Percentiles rank a stretch among this genome's conserved stretches.
phyloP scores from a whole-genome alignment of 2,329 filamentous ascomycete species.

The Pseudogymnoascus sp. region DNA sequence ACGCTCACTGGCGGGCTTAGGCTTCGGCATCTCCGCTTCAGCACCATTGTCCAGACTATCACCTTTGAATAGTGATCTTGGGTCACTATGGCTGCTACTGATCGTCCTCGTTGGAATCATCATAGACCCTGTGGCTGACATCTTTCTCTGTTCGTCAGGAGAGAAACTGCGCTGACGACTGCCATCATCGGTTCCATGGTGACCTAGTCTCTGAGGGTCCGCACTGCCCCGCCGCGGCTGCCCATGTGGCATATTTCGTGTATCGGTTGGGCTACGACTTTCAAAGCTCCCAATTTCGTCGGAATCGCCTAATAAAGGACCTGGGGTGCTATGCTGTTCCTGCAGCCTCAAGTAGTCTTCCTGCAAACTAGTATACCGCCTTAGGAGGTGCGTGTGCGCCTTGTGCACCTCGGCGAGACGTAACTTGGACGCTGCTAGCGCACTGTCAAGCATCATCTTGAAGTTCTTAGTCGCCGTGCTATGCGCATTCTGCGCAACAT shows the following conservation, averaged over 20 bases:
- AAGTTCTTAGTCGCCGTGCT: constrained; percentile 18
- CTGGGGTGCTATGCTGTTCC: constrained; percentile 28
- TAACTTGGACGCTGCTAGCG: constrained; percentile 38
- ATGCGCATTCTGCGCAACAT: constrained; percentile 25
- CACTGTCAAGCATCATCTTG: constrained; percentile 41
- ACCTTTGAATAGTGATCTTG: constrained; percentile 5
- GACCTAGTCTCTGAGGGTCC: constrained; percentile 1
- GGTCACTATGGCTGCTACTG: constrained; percentile 15
- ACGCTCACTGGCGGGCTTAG: constrained; percentile 41
- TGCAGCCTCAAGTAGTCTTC: constrained; percentile 33
- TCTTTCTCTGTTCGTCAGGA: constrained; percentile 10
- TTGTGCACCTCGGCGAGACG: constrained; percentile 44
- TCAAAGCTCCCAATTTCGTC: constrained; percentile 12
- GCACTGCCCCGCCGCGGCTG: not conserved
- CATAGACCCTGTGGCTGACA: constrained; percentile 12
- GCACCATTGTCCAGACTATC: constrained; percentile 29
- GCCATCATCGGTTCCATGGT: not conserved
- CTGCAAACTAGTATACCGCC: constrained; percentile 44
- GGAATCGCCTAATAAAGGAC: constrained; percentile 9
- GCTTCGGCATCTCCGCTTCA: constrained; percentile 39
- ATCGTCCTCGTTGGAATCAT: constrained; percentile 15
- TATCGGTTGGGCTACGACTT: constrained; percentile 4
- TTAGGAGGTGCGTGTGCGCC: constrained; percentile 42
- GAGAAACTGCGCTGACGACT: not conserved
- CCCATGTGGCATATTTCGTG: not conserved